Conservation (phyloP, 2,329 filamentous ascomycete species). For the Aschersonia sp. region DNA sequence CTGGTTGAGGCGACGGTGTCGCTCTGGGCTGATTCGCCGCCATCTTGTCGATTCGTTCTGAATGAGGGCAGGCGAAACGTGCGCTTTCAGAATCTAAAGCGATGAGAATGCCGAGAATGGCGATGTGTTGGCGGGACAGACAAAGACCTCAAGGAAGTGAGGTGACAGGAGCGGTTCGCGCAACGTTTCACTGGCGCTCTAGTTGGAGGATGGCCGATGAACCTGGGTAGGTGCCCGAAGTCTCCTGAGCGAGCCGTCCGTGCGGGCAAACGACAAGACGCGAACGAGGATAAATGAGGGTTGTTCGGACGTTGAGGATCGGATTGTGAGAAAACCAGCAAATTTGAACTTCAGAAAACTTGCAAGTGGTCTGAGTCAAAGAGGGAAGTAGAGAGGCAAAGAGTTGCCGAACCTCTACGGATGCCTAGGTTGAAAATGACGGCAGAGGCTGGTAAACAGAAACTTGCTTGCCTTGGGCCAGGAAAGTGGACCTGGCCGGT, state of each 20-base stretch:
- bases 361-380: not conserved
- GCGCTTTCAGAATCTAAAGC: not conserved
- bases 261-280: not conserved
- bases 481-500: slow-evolving; percentile 1
- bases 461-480: not conserved
- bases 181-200: not conserved
- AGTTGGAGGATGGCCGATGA: too few species aligned
- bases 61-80: not conserved
- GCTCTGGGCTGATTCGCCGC: slow-evolving; percentile 11
- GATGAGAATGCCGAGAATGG: not conserved
- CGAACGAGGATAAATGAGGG: too few species aligned
- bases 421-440: not conserved
- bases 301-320: too few species aligned
- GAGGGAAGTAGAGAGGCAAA: slow-evolving; percentile 1
- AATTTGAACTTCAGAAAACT: too few species aligned
- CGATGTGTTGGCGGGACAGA: not conserved
- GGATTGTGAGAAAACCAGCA: too few species aligned
- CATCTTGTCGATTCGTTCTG: slow-evolving; percentile 7
- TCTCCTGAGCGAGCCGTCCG: not conserved
- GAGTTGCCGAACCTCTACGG: not conserved
- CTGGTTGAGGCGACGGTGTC: slow-evolving; percentile 40
- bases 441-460: slow-evolving; percentile 2
- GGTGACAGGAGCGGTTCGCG: not conserved
- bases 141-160: not conserved
- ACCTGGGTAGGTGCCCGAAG: not conserved